Percentiles rank a stretch among this genome's conserved stretches.
Conservation (phyloP, 2,329 filamentous ascomycete species). For the Anisogramma anomala region DNA sequence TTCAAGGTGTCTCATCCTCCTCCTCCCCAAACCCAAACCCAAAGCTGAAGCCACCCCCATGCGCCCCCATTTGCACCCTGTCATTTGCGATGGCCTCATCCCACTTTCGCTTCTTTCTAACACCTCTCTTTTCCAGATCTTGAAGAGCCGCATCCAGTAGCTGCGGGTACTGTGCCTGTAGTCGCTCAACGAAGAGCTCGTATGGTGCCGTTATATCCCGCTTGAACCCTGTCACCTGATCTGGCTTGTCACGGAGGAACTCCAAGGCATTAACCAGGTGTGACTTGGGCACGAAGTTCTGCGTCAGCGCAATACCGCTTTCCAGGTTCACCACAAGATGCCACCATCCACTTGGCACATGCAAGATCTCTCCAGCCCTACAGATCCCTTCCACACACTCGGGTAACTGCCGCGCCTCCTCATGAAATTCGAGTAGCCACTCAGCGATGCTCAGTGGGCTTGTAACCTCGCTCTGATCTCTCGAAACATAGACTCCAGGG, state of each 20-base stretch:
- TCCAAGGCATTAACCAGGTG: constrained; percentile 64
- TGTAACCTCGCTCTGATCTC: constrained; percentile 86
- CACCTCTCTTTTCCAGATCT: constrained; percentile 50
- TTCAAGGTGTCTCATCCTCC: constrained; percentile 26
- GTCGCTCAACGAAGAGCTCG: constrained; percentile 58
- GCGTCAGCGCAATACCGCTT: constrained; percentile 75
- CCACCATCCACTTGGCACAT: constrained; percentile 94
- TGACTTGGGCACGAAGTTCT: constrained; percentile 80
- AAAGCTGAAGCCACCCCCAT: constrained; percentile 37
- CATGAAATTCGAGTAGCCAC: constrained; percentile 85
- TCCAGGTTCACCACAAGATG: constrained; percentile 88
- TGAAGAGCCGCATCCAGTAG: constrained; percentile 54
- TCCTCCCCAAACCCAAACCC: constrained; percentile 42
- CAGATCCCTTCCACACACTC: constrained; percentile 84
- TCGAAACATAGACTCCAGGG: constrained; percentile 80
- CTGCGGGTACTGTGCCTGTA: constrained; percentile 52
- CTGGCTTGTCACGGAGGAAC: constrained; percentile 70
- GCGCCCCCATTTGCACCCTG: constrained; percentile 20
- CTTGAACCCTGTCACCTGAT: constrained; percentile 80
- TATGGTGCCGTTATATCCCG: constrained; percentile 62
- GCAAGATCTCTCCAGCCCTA: constrained; percentile 69
- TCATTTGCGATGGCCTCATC: constrained; percentile 57
- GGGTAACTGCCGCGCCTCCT: constrained; percentile 60
- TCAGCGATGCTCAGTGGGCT: constrained; percentile 93
- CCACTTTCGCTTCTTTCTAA: constrained; percentile 73